A percentile compares a stretch with the other conserved stretches of the same genome.
phyloP scores from a whole-genome alignment of 129 eudicot genomes.

The Artemisia argyi region DNA sequence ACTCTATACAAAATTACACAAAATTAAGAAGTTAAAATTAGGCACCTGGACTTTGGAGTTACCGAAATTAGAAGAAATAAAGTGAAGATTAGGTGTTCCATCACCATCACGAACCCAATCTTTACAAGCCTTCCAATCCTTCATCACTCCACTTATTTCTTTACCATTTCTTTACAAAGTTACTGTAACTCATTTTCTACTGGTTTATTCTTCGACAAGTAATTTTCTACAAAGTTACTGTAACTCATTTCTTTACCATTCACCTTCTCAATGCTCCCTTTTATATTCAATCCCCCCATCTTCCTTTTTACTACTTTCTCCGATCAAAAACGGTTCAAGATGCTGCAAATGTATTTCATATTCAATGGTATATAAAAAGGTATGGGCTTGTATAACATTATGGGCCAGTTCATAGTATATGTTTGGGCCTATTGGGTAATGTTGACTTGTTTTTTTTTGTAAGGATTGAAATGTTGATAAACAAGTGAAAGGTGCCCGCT shows the following conservation, averaged over 20 bases:
- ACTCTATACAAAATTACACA: too few species aligned
- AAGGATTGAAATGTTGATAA: too few species aligned
- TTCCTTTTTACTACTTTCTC: neutral
- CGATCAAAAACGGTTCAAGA: constrained; percentile 2
- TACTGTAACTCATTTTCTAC: too few species aligned
- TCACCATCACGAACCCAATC: constrained; percentile 62
- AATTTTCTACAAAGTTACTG: constrained; percentile 49
- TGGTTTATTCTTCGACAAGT: constrained; percentile 60
- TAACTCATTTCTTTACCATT: constrained; percentile 61
- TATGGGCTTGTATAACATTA: neutral
- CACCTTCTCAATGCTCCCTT: constrained; percentile 68
- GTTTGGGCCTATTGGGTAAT: too few species aligned
- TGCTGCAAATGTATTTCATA: constrained; percentile 1
- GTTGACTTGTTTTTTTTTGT: too few species aligned
- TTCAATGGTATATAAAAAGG: too few species aligned
- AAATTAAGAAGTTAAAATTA: too few species aligned
- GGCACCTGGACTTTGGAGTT: constrained; percentile 74
- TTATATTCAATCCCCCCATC: constrained; percentile 51
- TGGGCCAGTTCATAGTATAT: neutral
- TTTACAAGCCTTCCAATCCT: constrained; percentile 73
- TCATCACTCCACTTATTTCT: constrained; percentile 81
- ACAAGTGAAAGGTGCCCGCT: too few species aligned
- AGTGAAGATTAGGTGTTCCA: constrained; percentile 66
- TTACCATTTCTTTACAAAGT: too few species aligned
- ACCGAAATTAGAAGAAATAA: constrained; percentile 60